Conservation (phyloP, 164 flowering plant species). For the Magnolia kwangsiensis region DNA sequence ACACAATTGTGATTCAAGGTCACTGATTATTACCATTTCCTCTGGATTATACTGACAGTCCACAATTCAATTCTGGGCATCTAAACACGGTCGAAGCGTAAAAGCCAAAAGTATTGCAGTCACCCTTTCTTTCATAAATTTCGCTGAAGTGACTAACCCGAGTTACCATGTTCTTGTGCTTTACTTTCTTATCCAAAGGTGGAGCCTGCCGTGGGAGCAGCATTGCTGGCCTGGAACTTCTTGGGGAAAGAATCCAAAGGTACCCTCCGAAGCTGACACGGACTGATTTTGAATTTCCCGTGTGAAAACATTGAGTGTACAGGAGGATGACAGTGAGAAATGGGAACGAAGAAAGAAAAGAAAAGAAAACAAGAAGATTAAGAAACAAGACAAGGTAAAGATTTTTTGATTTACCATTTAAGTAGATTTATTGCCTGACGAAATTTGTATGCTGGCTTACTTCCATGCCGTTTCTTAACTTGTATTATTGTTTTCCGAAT, state of each 20-base stretch:
- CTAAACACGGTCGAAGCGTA: too few species aligned
- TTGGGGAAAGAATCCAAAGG: conserved; percentile 41
- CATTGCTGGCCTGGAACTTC: conserved; percentile 75
- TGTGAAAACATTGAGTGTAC: conserved; percentile 12
- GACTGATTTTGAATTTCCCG: neutral
- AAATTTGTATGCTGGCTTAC: neutral
- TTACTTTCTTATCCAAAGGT: conserved; percentile 40
- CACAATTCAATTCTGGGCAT: neutral
- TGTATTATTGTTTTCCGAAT: neutral
- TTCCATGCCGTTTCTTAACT: neutral
- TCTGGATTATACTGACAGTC: neutral
- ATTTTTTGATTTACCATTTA: too few species aligned
- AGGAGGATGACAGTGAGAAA: conserved; percentile 2
- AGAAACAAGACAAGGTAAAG: neutral
- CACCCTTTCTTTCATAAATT: neutral
- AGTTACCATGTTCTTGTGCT: neutral
- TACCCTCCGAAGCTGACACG: conserved; percentile 25
- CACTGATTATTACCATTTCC: too few species aligned
- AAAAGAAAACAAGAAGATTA: neutral
- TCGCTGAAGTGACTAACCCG: neutral
- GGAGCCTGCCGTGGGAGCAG: conserved; percentile 98
- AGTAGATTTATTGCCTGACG: neutral
- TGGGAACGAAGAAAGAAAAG: too few species aligned
- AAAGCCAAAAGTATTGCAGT: neutral
- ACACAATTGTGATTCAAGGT: too few species aligned